A percentile compares a stretch with the other conserved stretches of the same genome.
phyloP scores from a whole-genome alignment of 164 flowering plant species.

The Magnolia kwangsiensis region DNA sequence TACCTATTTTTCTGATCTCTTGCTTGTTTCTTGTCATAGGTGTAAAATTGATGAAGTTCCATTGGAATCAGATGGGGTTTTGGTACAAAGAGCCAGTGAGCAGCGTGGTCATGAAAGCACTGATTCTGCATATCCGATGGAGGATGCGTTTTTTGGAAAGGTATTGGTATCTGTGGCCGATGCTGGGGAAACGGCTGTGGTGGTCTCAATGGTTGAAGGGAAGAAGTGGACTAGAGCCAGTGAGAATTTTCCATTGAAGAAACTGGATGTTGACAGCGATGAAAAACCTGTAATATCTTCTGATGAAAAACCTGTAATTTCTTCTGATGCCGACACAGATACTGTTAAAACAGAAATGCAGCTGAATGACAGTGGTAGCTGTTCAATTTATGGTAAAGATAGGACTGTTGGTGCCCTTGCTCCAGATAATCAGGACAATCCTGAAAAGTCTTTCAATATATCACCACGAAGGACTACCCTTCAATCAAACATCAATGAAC shows the following conservation, averaged over 20 bases:
- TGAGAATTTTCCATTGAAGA: constrained; percentile 17
- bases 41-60: constrained; percentile 38
- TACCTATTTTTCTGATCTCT: not conserved
- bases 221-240: constrained; percentile 27
- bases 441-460: not conserved
- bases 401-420: not conserved
- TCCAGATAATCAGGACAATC: constrained; percentile 4
- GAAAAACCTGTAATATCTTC: constrained; percentile 13
- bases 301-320: constrained; percentile 7
- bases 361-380: constrained; percentile 1
- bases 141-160: constrained; percentile 49
- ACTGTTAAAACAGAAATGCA: constrained; percentile 13
- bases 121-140: constrained; percentile 21
- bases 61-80: constrained; percentile 25
- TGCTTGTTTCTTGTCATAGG: constrained; percentile 34
- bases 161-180: constrained; percentile 80
- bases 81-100: constrained; percentile 20
- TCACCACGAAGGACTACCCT: constrained; percentile 5
- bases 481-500: constrained; percentile 24
- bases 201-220: constrained; percentile 68
- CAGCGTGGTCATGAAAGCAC: constrained; percentile 22
- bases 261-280: constrained; percentile 15
- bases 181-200: constrained; percentile 91
- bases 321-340: constrained; percentile 10
- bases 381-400: not conserved